Evolutionary conservation across 2,329 filamentous ascomycete species (phyloP).

Genomic region (Penicillium sp.): DNA sequence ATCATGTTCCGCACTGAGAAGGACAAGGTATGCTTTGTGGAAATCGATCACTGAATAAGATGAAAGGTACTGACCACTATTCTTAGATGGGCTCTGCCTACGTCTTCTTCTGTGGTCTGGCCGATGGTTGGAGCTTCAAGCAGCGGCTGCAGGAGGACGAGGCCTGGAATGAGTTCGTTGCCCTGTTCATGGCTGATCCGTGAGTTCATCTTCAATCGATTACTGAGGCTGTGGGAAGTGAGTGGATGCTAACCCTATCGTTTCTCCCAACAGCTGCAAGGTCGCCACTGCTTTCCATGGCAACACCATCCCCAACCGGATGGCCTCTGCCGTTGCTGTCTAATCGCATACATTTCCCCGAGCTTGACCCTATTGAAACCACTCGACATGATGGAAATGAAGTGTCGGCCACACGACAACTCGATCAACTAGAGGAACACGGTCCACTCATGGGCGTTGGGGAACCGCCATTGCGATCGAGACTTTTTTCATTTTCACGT

Average conservation of each 20-base stretch:
- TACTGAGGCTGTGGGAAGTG: not conserved
- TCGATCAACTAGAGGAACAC: not conserved
- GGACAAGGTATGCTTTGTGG: constrained; percentile 2
- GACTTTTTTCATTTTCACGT: not conserved
- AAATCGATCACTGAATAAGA: not conserved
- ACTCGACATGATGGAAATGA: not conserved
- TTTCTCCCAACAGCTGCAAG: constrained; percentile 1
- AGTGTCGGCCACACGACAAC: not conserved
- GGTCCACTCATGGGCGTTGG: not conserved
- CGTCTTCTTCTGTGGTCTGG: constrained; percentile 14
- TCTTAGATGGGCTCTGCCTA: constrained; percentile 1
- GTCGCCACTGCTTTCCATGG: constrained; percentile 4
- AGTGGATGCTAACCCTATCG: not conserved
- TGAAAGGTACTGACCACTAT: not conserved
- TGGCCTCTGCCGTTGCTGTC: not conserved
- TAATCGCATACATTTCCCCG: not conserved
- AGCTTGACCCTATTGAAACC: not conserved
- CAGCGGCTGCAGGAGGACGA: constrained; percentile 2
- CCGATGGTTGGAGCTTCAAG: constrained; percentile 9
- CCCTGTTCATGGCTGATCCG: constrained; percentile 16
- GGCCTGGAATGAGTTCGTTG: constrained; percentile 6
- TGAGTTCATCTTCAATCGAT: not conserved
- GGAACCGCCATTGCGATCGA: not conserved
- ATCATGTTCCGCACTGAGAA: not conserved
- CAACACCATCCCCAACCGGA: not conserved